Conservation (phyloP, 2,329 filamentous ascomycete genomes). For the Xylariomycetidae sp. region DNA sequence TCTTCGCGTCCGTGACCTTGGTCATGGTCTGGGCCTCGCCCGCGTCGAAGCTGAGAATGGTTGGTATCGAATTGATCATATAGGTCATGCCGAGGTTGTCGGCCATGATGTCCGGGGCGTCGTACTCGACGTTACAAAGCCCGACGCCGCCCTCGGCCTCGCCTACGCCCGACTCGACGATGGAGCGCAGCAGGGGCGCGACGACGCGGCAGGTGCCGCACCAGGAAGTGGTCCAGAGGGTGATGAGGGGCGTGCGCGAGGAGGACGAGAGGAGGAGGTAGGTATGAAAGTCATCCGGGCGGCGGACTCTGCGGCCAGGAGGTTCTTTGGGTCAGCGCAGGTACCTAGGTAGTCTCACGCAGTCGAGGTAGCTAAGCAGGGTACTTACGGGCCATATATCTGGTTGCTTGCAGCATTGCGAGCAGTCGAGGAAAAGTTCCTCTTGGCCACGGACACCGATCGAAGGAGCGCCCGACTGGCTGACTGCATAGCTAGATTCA, state of each 20-base stretch:
- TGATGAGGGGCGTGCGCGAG: constrained; percentile 50
- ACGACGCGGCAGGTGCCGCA: constrained; percentile 51
- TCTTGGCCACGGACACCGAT: no score
- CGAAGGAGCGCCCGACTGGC: no score
- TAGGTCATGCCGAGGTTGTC: constrained; percentile 46
- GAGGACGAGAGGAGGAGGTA: constrained; percentile 53
- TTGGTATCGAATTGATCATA: constrained; percentile 55
- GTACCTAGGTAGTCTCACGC: background rate
- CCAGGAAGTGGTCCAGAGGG: constrained; percentile 56
- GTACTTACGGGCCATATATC: constrained; percentile 35
- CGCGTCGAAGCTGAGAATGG: constrained; percentile 52
- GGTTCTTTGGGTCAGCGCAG: background rate
- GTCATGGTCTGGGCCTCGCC: constrained; percentile 47
- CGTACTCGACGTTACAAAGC: constrained; percentile 52
- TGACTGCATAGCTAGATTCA: no score
- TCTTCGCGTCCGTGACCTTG: constrained; percentile 44
- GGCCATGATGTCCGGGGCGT: constrained; percentile 52
- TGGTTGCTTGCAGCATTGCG: constrained; percentile 30
- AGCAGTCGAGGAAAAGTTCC: background rate
- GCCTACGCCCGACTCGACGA: constrained; percentile 48
- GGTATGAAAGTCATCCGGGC: constrained; percentile 48
- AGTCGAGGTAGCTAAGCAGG: constrained; percentile 1
- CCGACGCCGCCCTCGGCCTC: constrained; percentile 52
- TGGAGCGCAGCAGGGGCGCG: constrained; percentile 41
- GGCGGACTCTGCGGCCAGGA: constrained; percentile 42